phyloP scores from a whole-genome alignment of 129 eudicot species.

The Flaveria trinervia region DNA sequence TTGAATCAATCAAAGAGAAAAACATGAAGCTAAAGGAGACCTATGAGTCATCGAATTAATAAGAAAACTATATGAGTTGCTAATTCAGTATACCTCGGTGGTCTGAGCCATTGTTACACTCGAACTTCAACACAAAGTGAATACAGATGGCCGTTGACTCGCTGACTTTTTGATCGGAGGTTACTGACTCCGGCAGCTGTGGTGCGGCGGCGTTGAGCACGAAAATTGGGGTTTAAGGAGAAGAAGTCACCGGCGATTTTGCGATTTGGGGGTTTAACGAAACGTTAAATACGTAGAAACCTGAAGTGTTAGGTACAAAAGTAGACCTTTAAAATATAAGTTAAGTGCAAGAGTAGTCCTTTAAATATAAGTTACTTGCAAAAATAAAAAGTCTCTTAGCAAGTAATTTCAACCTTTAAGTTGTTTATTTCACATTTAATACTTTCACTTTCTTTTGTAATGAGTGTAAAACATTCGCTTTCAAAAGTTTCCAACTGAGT shows the following conservation, averaged over 20 bases:
- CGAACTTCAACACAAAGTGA: not conserved
- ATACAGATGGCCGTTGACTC: not conserved
- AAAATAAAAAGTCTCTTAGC: too few relatives aligned
- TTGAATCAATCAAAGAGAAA: not conserved
- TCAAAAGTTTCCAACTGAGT: too few relatives aligned
- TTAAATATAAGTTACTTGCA: too few relatives aligned
- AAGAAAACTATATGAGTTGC: not conserved
- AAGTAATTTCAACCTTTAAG: too few relatives aligned
- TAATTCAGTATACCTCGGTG: slow-evolving; percentile 30
- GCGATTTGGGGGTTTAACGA: slow-evolving; percentile 26
- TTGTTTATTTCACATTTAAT: too few relatives aligned
- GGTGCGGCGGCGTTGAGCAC: slow-evolving; percentile 1
- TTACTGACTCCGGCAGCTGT: not conserved
- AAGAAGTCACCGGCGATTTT: not conserved
- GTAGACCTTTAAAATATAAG: too few relatives aligned
- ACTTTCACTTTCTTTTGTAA: too few relatives aligned
- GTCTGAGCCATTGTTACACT: slow-evolving; percentile 30
- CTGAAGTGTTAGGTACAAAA: not conserved
- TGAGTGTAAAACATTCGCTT: too few relatives aligned
- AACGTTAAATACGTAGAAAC: not conserved
- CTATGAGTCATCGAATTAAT: not conserved
- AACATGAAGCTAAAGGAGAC: not conserved
- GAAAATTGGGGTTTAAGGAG: not conserved
- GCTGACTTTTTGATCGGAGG: not conserved
- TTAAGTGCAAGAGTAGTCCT: not conserved